phyloP scores from a whole-genome alignment of 306 rosid genomes.

The Amphicarpaea edgeworthii region DNA sequence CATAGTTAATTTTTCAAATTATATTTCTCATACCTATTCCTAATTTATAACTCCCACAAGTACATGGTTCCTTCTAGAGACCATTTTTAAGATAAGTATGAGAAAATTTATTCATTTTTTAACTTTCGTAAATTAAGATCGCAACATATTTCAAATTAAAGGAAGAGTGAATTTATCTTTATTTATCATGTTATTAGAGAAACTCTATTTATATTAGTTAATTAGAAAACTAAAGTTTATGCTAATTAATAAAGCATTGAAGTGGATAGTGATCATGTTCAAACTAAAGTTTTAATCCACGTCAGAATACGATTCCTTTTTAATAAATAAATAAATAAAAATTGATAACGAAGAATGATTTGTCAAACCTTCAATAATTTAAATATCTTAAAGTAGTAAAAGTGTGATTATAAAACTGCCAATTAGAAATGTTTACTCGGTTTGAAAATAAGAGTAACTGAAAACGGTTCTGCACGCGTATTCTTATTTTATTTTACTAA shows the following conservation, averaged over 20 bases:
- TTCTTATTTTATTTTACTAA: not conserved
- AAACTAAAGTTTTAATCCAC: slow-evolving; percentile 13
- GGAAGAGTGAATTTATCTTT: not conserved
- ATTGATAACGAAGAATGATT: not conserved
- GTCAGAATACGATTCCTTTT: not conserved
- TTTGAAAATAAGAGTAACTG: not conserved
- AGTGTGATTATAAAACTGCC: not conserved
- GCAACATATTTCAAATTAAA: too few relatives aligned
- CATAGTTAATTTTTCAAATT: too few relatives aligned
- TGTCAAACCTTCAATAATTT: not conserved
- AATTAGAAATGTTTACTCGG: not conserved
- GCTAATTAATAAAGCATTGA: not conserved
- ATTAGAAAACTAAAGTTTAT: not conserved
- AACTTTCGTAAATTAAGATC: too few relatives aligned
- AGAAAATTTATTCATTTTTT: too few relatives aligned
- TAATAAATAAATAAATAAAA: not conserved
- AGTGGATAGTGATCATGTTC: not conserved
- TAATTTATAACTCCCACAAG: too few relatives aligned
- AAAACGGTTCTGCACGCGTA: slow-evolving; percentile 14
- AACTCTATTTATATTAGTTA: not conserved
- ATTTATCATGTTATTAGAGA: not conserved
- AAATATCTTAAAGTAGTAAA: not conserved
- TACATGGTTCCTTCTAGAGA: too few relatives aligned
- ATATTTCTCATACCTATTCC: too few relatives aligned
- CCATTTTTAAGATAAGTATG: too few relatives aligned